Percentiles rank a stretch among this genome's conserved stretches.
Evolutionary conservation across 306 rosid genomes (phyloP).

Genomic region (Fragaria nilgerrensis): DNA sequence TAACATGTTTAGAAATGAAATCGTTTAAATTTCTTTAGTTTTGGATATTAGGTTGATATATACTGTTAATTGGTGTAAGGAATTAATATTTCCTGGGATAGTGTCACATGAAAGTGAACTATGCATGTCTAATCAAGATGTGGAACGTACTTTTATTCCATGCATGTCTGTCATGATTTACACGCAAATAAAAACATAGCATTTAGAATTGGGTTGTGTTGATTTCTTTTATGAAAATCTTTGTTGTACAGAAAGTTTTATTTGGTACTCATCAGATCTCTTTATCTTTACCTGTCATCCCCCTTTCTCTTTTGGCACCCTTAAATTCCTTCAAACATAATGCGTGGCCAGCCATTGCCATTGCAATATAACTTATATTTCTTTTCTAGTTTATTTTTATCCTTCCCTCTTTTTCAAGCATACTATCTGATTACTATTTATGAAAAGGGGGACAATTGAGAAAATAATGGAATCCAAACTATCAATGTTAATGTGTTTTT

Average conservation of each 20-base stretch:
- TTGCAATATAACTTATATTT: background rate
- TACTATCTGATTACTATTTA: too few species aligned
- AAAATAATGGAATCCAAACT: background rate
- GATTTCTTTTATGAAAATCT: too few species aligned
- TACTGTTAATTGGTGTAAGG: background rate
- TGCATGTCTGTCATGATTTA: background rate
- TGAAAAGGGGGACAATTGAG: background rate
- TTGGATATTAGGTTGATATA: background rate
- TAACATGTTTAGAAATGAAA: constrained; percentile 1
- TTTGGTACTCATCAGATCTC: too few species aligned
- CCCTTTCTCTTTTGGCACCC: background rate
- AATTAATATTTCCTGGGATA: background rate
- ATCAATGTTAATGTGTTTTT: too few species aligned
- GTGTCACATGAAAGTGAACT: background rate
- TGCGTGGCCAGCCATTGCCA: background rate
- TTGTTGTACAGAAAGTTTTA: background rate
- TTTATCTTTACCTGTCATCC: background rate
- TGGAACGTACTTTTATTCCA: background rate
- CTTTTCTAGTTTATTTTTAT: too few species aligned
- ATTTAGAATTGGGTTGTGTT: background rate
- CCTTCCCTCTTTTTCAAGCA: too few species aligned
- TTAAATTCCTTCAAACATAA: background rate
- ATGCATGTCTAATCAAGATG: background rate
- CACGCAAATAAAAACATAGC: background rate
- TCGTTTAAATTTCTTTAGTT: background rate